These are phyloP conservation scores for Candida ulmi DNA, from an alignment of 805 yeast genomes.

Conservation along the genomic window DNA sequence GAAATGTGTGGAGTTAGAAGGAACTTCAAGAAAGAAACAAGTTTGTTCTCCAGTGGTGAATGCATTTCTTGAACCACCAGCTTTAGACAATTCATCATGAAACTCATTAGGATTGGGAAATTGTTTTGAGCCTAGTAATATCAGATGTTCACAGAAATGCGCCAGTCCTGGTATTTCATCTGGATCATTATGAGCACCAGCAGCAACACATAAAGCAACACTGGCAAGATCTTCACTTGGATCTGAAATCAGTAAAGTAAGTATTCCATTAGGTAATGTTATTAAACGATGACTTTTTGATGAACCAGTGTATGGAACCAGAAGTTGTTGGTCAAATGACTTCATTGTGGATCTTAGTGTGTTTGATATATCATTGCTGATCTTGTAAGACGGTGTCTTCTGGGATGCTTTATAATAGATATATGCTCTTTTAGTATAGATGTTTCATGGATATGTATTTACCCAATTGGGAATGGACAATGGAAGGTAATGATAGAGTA, in stretches of 20 bases:
- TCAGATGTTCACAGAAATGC: slow-evolving; percentile 81
- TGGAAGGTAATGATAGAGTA: neutral
- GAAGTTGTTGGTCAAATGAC: slow-evolving; percentile 13
- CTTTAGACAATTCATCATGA: slow-evolving; percentile 34
- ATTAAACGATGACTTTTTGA: slow-evolving; percentile 39
- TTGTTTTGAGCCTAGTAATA: slow-evolving; percentile 50
- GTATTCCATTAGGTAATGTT: slow-evolving; percentile 62
- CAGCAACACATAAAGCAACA: slow-evolving; percentile 66
- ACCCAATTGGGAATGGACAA: neutral
- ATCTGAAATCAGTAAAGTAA: slow-evolving; percentile 69
- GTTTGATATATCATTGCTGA: neutral
- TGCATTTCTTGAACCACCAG: slow-evolving; percentile 63
- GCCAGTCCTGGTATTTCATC: slow-evolving; percentile 71
- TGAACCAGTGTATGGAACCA: slow-evolving; percentile 31
- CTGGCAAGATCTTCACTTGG: slow-evolving; percentile 59
- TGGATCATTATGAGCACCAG: slow-evolving; percentile 83
- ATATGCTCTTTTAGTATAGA: too few species aligned
- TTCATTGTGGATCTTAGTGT: slow-evolving; percentile 6
- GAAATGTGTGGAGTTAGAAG: slow-evolving; percentile 30
- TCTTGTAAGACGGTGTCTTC: too few species aligned
- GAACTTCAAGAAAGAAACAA: slow-evolving; percentile 57
- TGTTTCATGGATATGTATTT: neutral
- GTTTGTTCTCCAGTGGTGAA: slow-evolving; percentile 66
- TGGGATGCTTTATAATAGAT: too few species aligned
- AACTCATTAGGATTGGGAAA: slow-evolving; percentile 44